Base-by-base conservation (phyloP, 257 asterid genomes). In the Solanum appendiculatum region DNA sequence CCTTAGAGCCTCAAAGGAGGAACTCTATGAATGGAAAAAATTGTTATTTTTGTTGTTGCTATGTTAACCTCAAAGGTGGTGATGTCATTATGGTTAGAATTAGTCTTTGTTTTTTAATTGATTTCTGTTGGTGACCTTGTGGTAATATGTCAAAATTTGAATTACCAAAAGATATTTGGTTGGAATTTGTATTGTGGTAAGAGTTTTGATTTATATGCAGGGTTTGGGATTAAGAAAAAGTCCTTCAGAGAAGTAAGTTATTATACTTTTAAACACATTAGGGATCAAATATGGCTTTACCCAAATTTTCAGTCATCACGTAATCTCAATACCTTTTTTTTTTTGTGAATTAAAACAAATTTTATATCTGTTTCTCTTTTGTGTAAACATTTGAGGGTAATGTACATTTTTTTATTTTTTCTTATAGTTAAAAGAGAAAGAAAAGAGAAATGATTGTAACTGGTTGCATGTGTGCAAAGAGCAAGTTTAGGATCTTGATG, bases 401-500 rank as follows among this genome's bases (percentile, higher is more conserved):
- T 16, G 2, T 80, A 11, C 36, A 29, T 77, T 27, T 42, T 44
- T 16, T 0, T 1, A 23, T 0, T 39, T 12, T 1, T 29, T 7
- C 27, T 51, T 29, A 15, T 15, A 46, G 27, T 78, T 29, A 5
- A 6, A 29, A 46, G 33, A 16, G 20, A 46, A 80, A 29, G 40
- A 44, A 16, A 15, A 13, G 33, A 14, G 2, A 25, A 13, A 78
- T 46, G 63, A 46, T 48, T 80, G 37, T 9, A 16, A 37, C 6
- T 48, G 15, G 63, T 15, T 40, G 42, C 66, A 46, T 29, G 42
- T 46, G 66, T 80, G 68, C 85, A 29, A 46, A 80, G 85, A 80
- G 68, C 20, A 80, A 16, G 44, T n/a, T 77, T n/a, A 69, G 87
- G 75, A 86, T 81, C 88, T 48, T 86, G 83, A 82, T 70, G 44